These are phyloP conservation scores for Thielaviopsis punctulata DNA, from an alignment of 2,329 filamentous ascomycete genomes.

Conservation along the genomic window DNA sequence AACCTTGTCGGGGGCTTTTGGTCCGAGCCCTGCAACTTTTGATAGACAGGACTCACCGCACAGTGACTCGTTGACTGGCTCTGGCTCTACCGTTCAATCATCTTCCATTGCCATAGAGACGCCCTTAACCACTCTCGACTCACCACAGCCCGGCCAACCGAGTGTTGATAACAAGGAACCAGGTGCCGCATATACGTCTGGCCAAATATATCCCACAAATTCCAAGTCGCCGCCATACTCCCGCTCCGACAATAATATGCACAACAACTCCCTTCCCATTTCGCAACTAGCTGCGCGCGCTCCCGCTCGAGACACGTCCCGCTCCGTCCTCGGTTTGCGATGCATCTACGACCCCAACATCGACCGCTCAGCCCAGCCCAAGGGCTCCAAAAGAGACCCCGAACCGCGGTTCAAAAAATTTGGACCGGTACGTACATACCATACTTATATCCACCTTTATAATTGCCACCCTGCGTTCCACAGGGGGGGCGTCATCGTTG, in stretches of 20 bases:
- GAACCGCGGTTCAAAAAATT: conserved; percentile 47
- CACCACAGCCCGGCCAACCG: conserved; percentile 19
- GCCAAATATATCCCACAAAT: conserved; percentile 15
- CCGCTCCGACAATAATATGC: conserved; percentile 16
- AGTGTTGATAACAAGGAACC: not conserved
- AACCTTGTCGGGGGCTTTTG: not conserved
- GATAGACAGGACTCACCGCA: conserved; percentile 29
- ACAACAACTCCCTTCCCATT: conserved; percentile 12
- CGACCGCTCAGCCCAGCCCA: conserved; percentile 29
- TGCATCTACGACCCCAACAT: conserved; percentile 44
- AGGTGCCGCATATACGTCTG: conserved; percentile 16
- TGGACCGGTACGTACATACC: conserved; percentile 44
- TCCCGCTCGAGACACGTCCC: conserved; percentile 39
- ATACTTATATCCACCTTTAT: conserved; percentile 20
- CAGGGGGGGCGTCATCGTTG: conserved; percentile 42
- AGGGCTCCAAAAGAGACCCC: conserved; percentile 35
- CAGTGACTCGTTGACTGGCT: conserved; percentile 51
- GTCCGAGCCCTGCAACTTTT: not conserved
- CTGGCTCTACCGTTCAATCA: conserved; percentile 34
- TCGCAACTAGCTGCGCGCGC: conserved; percentile 23
- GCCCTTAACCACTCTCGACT: conserved; percentile 34
- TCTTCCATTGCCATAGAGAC: conserved; percentile 28
- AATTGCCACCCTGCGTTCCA: not conserved
- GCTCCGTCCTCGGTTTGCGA: conserved; percentile 36
- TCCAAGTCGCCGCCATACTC: conserved; percentile 5